Evolutionary conservation across 768 basidiomycete genomes (phyloP), one percentile per base, ranked within the genome.

Genomic region (Suillus americanus): DNA sequence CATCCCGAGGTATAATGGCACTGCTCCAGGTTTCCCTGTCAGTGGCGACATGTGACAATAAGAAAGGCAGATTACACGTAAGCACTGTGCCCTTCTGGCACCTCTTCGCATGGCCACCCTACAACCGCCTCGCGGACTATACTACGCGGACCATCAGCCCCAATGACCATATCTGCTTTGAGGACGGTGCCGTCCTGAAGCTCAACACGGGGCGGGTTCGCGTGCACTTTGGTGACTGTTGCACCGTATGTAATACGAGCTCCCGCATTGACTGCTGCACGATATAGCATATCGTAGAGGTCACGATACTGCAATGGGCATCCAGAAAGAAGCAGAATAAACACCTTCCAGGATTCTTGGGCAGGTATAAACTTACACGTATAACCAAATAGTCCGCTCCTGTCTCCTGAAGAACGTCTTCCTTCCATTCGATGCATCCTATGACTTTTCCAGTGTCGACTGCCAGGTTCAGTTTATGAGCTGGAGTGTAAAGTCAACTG

Each of bases 91-190:
- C 73, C 67, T 66, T 75, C 72, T 45, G 74, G 67, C 5, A 62
- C 66, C 33, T 75, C 70, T 16, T 74, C 65, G 46, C 70, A 69
- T 23, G 79, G 79, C 35, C 74, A 70, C 10, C 75, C 73, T 4
- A 72, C 73, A 38, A 81, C 69, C 3, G 82, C 69, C 25, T 77
- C 67, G 23, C 74, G 73, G 37, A 81, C 76, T 14, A 82, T 46
- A 46, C 86, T 87, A 38, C 77, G 73, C 60, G 81, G 79, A 14
- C 89, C 89, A 71, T 90, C 89, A 3, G 89, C 88, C 33, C 85
- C 88, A 20, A 89, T 80, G 57, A 89, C 75, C 40, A 89, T 74
- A 69, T 89, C 87, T 5, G 83, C 83, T 5, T 68, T 61, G 23
- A 88, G 65, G 10, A 72, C 73, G 60, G 84, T 81, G 28, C 86